A percentile compares a stretch with the other conserved stretches of the same genome.
These are phyloP conservation scores for Phytophthora foliorum DNA, from an alignment of 352 stramenopile species.

Conservation along the genomic window DNA sequence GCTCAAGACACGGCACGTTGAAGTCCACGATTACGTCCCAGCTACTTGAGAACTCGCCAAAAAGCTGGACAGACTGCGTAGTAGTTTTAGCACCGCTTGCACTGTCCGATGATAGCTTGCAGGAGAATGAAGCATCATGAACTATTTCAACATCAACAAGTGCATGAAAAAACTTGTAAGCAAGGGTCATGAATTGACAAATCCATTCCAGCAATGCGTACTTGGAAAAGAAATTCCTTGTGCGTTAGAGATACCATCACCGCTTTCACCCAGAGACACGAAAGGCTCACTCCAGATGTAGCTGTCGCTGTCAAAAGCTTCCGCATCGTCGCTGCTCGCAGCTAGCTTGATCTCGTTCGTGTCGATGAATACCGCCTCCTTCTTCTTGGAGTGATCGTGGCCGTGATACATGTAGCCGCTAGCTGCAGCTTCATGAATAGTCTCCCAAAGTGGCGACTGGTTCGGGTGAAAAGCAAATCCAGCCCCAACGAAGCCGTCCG, in stretches of 20 bases:
- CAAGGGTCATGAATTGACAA: background rate
- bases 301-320: slow-evolving; percentile 15
- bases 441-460: slow-evolving; percentile 54
- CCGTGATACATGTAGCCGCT: slow-evolving; percentile 39
- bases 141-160: slow-evolving; percentile 33
- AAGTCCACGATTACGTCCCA: slow-evolving; percentile 74
- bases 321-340: slow-evolving; percentile 5
- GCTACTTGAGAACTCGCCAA: slow-evolving; percentile 64
- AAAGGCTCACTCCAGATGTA: slow-evolving; percentile 67
- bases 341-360: slow-evolving; percentile 15
- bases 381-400: slow-evolving; percentile 12
- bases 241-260: slow-evolving; percentile 35
- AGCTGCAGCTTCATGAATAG: slow-evolving; percentile 21
- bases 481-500: slow-evolving; percentile 66
- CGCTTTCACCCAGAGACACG: slow-evolving; percentile 41
- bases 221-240: slow-evolving; percentile 68
- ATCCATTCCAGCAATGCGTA: slow-evolving; percentile 23
- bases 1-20: slow-evolving; percentile 63
- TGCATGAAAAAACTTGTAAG: background rate
- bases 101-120: slow-evolving; percentile 2
- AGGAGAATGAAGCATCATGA: slow-evolving; percentile 51
- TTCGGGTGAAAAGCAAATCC: slow-evolving; percentile 48
- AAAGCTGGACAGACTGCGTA: slow-evolving; percentile 32
- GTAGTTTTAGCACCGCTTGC: background rate
- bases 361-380: background rate